Evolutionary conservation across 2,329 filamentous ascomycete species (phyloP), one percentile per base, ranked within the genome.

Genomic region (Colletotrichum chlorophyti): DNA sequence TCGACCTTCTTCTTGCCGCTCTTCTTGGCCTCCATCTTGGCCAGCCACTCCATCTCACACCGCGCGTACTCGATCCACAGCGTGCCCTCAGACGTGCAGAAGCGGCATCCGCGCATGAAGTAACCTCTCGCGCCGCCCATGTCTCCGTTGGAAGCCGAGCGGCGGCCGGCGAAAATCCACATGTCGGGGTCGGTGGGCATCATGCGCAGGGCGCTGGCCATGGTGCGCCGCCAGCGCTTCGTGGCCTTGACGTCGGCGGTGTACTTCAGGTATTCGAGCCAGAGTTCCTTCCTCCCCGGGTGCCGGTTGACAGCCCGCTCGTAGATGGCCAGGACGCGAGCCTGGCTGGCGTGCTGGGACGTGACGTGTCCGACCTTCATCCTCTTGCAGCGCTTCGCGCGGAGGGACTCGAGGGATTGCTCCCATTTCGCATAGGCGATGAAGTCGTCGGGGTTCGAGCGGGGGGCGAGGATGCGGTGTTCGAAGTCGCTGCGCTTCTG

Each of bases 401-500:
- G 89, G 37, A 98, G 83, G 3, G 84, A 76, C 67, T 97, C 92
- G 58, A 90, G 81, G 23, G 83, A 85, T 62, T 83, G 81, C 68
- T 90, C 87, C 85, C 86, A 90, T 54, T 80, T 85, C 41, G 90
- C 89, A 77, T 98, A 99, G 65, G 88, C 85, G 51, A 91, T 87
- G 77, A 91, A 98, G 71, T 97, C 92, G 59, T 83, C 76, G 1
- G 93, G 84, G 37, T 85, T 84, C 60, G 88, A 88, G 45, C 93
- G 91, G 21, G 92, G 88, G 3, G 91, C 88, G 61, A 97, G 91
- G 65, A 98, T 85, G 57, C 88, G 90, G 76, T 97, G 94, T 74
- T 99, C 95, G 72, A 93, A 96, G 67, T 96, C 91, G 69, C 92
- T 96, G 66, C 95, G 88, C 74, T 95, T 97, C 70, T 89, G 88